Base-by-base conservation (phyloP, 2,329 filamentous ascomycete genomes). In the Exophiala sp. region DNA sequence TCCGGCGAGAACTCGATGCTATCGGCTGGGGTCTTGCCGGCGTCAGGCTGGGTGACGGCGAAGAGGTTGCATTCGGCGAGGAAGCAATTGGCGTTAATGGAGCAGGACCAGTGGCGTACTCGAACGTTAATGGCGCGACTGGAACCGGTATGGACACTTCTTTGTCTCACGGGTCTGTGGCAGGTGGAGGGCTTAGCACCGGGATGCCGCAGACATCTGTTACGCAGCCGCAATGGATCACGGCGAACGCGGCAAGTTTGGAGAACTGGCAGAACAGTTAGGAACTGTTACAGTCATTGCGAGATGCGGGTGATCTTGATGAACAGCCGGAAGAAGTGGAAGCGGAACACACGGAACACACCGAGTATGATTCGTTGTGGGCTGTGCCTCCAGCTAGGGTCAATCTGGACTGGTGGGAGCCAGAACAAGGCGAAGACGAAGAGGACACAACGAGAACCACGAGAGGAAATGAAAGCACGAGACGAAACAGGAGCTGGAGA, bases 1-100 rank as follows among this genome's bases (percentile, higher is more conserved):
- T 92, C 66, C 80, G 83, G 35, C 77, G 87, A 21, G 88, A 92
- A 72, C 73, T 92, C 47, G 88, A 91, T 67, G 88, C 83, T 68
- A 78, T 89, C 68, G 86, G 74, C 5, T 78, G 75, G 75, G 74
- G 74, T 1, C 60, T 72, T 47, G 66, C 65, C n/a, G 67, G 63
- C 24, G 21, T 63, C 42, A 57, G 52, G 5, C 41, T 55, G 12
- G 57, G 47, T 20, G 65, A 63, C 18, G 64, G 62, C 6, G 60
- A 62, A 20, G 61, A 61, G 29, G 59, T 63, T 40, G 55, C 50
- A 10, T 64, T 63, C 52, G 62, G 62, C 8, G 62, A 64, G 50
- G 62, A 64, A 36, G 62, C 62, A 18, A 32, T 46, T 4, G 55
- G 54, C 11, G 41, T 54, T 20, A 59, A 56, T 43, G 48, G 49